Evolutionary conservation across 2,329 filamentous ascomycete species (phyloP), one percentile per base, ranked within the genome.

Genomic region (Escovopsis weberi): DNA sequence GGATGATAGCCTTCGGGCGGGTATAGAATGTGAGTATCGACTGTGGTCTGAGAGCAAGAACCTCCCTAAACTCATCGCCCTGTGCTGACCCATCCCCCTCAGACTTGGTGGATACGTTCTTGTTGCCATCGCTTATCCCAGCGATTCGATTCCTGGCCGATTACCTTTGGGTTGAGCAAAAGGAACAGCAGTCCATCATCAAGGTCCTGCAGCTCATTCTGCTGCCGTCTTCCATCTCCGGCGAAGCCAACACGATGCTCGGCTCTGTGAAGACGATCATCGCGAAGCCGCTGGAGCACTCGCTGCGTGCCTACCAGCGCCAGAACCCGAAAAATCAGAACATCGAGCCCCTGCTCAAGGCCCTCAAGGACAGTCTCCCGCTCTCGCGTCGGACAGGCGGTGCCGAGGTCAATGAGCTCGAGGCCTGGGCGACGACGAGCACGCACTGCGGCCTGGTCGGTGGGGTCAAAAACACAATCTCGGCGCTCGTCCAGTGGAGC

Each of bases 21-120:
- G 85, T 1, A 65, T 91, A 6, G 85, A 89, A 61, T 86, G 79
- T 82, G 54, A 67, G 76, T 63, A 7, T 39, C 11, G 28, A 32
- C 28, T 3, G 6, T 12, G 9, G 26, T 18, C 26, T 19, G 2
- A 32, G 10, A 10, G 23, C 12, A 18, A 26, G 33, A 9, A 15
- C 18, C 30, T 47, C 26, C 42, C 33, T 6, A 9, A 12, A 26
- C 18, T 5, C 39, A 33, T 30, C 11, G 30, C 10, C 36, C 8
- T 3, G 28, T 9, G 8, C 28, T 32, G 4, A 30, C 41, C 41
- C 6, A 38, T 34, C 10, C 1, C 4, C 23, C 4, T 3, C 46
- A 82, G 78, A 87, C 53, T 68, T 91, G 10, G 77, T 87, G 3
- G 83, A 88, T 50, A 83, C 84, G 0, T 88, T 88, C 48, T 63